A percentile compares a stretch with the other conserved stretches of the same genome.
These are phyloP conservation scores for Scutellaria barbata DNA, from an alignment of 257 asterid species.

Conservation along the genomic window DNA sequence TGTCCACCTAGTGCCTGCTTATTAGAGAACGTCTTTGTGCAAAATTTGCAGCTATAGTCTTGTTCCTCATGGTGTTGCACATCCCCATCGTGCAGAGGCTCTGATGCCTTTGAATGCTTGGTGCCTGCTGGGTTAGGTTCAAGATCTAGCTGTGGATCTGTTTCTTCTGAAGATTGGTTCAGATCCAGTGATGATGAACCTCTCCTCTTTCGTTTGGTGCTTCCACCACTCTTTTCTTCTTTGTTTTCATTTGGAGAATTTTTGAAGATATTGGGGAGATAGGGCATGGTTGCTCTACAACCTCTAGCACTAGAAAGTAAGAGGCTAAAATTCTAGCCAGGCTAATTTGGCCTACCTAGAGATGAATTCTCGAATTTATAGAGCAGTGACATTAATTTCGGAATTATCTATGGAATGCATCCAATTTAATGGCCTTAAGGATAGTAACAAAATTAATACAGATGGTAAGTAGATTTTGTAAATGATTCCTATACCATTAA, in stretches of 20 bases:
- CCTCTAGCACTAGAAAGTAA: conserved; percentile 14
- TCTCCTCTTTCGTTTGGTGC: conserved; percentile 1
- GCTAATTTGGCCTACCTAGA: conserved; percentile 26
- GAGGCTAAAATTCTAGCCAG: conserved; percentile 10
- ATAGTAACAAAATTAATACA: conserved; percentile 25
- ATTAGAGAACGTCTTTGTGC: conserved; percentile 35
- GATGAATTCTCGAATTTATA: conserved; percentile 26
- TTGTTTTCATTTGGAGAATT: conserved; percentile 7
- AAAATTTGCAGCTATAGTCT: conserved; percentile 32
- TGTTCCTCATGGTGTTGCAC: conserved; percentile 25
- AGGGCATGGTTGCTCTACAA: conserved; percentile 27
- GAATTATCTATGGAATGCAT: conserved; percentile 8
- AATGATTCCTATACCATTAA: conserved; percentile 29
- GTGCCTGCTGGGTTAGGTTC: neutral
- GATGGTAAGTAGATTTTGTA: conserved; percentile 18
- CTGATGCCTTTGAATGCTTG: conserved; percentile 7
- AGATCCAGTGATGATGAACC: conserved; percentile 24
- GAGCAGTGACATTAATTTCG: conserved; percentile 30
- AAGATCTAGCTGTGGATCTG: neutral
- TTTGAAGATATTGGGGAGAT: conserved; percentile 7
- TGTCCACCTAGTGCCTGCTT: conserved; percentile 45
- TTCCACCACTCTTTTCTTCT: conserved; percentile 27
- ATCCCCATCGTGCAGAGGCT: neutral
- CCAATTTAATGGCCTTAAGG: neutral
- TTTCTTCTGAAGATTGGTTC: conserved; percentile 28